Evolutionary conservation across 139 green algal species (phyloP).

Genomic region (Volvox reticuliferus): DNA sequence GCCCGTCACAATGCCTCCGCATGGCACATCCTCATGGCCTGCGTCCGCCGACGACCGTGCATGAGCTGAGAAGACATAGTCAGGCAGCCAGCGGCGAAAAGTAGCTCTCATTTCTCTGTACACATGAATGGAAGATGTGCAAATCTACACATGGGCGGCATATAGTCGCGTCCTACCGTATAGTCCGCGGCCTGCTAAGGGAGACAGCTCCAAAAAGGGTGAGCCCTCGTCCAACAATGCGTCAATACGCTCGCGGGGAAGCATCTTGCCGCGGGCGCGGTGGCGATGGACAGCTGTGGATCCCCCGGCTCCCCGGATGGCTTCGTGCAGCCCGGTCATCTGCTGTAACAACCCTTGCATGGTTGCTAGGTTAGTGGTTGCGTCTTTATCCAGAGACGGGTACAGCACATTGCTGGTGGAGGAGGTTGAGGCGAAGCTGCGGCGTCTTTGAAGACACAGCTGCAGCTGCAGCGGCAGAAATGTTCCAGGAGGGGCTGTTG

Average conservation of each 20-base stretch:
- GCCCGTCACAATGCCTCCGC: slow-evolving; percentile 92
- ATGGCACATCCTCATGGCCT: slow-evolving; percentile 86
- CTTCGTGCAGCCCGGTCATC: slow-evolving; percentile 18
- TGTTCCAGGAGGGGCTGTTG: background rate
- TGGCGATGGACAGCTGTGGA: slow-evolving; percentile 74
- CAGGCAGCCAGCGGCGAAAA: too few relatives aligned
- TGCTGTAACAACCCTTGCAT: slow-evolving; percentile 41
- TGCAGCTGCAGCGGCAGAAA: background rate
- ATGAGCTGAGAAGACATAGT: too few relatives aligned
- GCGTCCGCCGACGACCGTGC: background rate
- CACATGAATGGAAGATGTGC: too few relatives aligned
- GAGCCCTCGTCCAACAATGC: slow-evolving; percentile 83
- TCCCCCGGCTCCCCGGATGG: slow-evolving; percentile 62
- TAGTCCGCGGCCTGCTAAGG: slow-evolving; percentile 83
- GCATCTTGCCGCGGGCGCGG: slow-evolving; percentile 70
- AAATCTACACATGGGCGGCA: too few relatives aligned
- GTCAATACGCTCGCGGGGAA: slow-evolving; percentile 81
- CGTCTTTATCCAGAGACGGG: slow-evolving; percentile 13
- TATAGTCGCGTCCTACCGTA: slow-evolving; percentile 74
- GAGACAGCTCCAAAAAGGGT: slow-evolving; percentile 90
- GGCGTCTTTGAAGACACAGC: background rate
- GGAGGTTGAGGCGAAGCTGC: background rate
- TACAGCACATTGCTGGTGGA: slow-evolving; percentile 34
- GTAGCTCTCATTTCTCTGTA: too few relatives aligned
- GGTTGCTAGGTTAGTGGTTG: background rate